Evolutionary conservation across 106 monocot species (phyloP), one percentile per base, ranked within the genome.

Genomic region (Allium fistulosum): DNA sequence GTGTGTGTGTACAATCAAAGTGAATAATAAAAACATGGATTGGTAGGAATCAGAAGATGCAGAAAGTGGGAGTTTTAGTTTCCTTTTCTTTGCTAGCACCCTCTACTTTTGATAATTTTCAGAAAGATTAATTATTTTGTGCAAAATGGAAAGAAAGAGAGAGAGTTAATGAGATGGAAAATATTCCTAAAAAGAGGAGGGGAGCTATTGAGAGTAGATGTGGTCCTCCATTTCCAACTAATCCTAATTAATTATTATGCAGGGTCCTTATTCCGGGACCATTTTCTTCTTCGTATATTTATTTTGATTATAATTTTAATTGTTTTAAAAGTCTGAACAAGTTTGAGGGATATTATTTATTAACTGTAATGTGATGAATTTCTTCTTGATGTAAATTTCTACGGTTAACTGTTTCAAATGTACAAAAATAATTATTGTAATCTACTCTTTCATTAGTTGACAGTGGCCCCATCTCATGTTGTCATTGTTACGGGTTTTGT

Each of bases 171-270:
- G 48, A 61, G 67, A 72, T 53, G 67, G 53, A 61, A 53, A 67
- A 67, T 67, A 67, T 67, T 67, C 67, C 67, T 67, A 51, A 22
- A 67, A 53, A 27, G 53, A 17, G 67, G 51, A 67, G 11, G 67
- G 10, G 52, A 28, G 49, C 9, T 51, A 17, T 17, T 66, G 50
- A 66, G 50, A 10, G 50, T 50, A 63, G 69, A 53, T 11, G 74
- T 79, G 79, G 79, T 79, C 79, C 79, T 79, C 17, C 18, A 53
- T 70, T 58, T 49, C 74, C 53, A 79, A 70, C 74, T 74, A 79
- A 79, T 62, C 62, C 64, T 65, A 63, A 77, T 48, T 51, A 63
- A 67, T 59, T 27, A 15, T 18, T 12, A 62, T 60, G 49, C 69
- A 73, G 72, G 69, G 73, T 51, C 58, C 46, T 17, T 26, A 65